Base-by-base conservation (phyloP, 73 alveolate genomes). In the Durusdinium trenchii region DNA sequence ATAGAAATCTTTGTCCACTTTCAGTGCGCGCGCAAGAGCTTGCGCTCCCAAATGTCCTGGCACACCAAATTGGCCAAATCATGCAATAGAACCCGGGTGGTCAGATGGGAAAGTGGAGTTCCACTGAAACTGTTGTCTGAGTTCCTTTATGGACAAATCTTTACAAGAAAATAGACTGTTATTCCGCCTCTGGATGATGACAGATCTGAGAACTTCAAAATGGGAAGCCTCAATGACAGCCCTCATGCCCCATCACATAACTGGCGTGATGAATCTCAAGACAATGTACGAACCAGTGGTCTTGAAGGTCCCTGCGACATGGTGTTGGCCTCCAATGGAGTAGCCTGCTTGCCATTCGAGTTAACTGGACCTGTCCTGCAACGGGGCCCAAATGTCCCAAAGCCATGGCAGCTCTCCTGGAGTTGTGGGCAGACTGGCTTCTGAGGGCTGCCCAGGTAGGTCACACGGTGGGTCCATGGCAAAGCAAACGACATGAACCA, bases 381-480 rank as follows among this genome's bases (percentile, higher is more conserved):
- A 89, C 36, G 42, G 47, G 71, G 35, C 96, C 96, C 51, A 89
- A 45, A 42, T 89, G 96, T 40, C 96, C 96, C 40, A 89, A 71
- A 64, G 96, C 96, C 96, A 89, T 64, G 14, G 96, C 96, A 46
- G 86, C 23, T 47, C 96, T 67, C 96, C 96, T 89, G 69, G 42
- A n/a, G 87, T 20, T 20, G 64, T 54, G 64, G 9, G 64, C 20
- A 54, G 64, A 20, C 64, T 54, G 9, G 20, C 64, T 12, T 54
- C 64, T 20, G 9, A 12, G 9, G 64, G 64, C n/a, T n/a, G n/a
- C n/a, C n/a, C n/a, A n/a, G n/a, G n/a, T n/a, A n/a, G n/a, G n/a
- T n/a, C n/a, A n/a, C n/a, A n/a, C n/a, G n/a, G n/a, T n/a, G n/a
- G n/a, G n/a, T n/a, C n/a, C n/a, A n/a, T n/a, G n/a, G n/a, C n/a